Percentiles rank a stretch among this genome's conserved stretches.
Conservation (phyloP, 768 basidiomycete genomes). For the Kwoniella dejecticola region DNA sequence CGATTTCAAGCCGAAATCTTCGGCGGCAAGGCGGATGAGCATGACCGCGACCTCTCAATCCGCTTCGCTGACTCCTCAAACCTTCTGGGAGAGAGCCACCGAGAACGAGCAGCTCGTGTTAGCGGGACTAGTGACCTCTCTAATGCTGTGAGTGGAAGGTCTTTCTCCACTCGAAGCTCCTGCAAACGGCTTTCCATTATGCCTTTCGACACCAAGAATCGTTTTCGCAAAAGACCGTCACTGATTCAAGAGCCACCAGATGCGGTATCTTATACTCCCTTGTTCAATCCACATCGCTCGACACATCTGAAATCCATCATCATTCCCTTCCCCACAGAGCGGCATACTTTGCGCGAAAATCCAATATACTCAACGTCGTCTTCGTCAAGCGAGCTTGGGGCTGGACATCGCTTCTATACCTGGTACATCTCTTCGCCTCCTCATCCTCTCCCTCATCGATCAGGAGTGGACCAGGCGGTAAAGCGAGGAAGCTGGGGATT, state of each 20-base stretch:
- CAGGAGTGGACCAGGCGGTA: neutral
- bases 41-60: slow-evolving; percentile 37
- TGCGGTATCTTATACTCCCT: slow-evolving; percentile 37
- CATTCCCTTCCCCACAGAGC: slow-evolving; percentile 63
- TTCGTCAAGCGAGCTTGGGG: slow-evolving; percentile 92
- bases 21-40: slow-evolving; percentile 37
- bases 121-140: slow-evolving; percentile 7
- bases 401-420: slow-evolving; percentile 73
- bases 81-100: neutral
- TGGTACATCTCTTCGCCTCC: slow-evolving; percentile 40
- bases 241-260: slow-evolving; percentile 19
- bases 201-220: too few relatives aligned
- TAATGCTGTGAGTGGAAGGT: slow-evolving; percentile 21
- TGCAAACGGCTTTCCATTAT: too few relatives aligned
- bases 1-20: slow-evolving; percentile 36
- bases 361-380: slow-evolving; percentile 75
- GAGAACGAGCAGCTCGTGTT: slow-evolving; percentile 17
- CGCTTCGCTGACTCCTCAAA: slow-evolving; percentile 8
- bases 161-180: too few relatives aligned
- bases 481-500: slow-evolving; percentile 22
- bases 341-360: slow-evolving; percentile 77
- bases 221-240: too few relatives aligned
- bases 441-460: slow-evolving; percentile 4
- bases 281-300: slow-evolving; percentile 69
- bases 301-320: slow-evolving; percentile 74